Evolutionary conservation across 1,139 yeast genomes (phyloP).

Genomic region (Candida neerlandica): DNA sequence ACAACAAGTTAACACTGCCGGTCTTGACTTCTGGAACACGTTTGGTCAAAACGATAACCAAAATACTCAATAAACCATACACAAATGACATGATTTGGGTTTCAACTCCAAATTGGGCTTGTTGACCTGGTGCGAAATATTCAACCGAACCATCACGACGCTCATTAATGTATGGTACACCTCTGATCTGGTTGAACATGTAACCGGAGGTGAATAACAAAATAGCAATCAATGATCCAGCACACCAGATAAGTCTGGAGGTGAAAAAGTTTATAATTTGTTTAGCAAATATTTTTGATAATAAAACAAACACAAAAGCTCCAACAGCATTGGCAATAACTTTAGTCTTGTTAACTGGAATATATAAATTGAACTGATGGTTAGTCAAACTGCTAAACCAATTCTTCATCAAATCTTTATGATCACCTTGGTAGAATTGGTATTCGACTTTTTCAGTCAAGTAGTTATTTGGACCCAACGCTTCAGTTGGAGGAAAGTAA

Average conservation of each 20-base stretch:
- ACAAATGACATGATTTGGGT: constrained; percentile 72
- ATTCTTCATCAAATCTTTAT: constrained; percentile 40
- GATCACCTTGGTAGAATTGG: constrained; percentile 58
- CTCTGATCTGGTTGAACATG: constrained; percentile 89
- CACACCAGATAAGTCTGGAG: constrained; percentile 61
- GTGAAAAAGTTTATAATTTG: constrained; percentile 32
- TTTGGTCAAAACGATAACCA: constrained; percentile 51
- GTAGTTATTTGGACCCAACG: constrained; percentile 29
- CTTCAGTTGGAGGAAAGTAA: constrained; percentile 61
- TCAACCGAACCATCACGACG: constrained; percentile 56
- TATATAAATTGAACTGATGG: constrained; percentile 46
- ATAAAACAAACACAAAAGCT: constrained; percentile 27
- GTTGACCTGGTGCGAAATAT: constrained; percentile 69
- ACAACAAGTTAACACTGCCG: constrained; percentile 45
- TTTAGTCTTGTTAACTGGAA: constrained; percentile 60
- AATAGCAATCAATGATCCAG: constrained; percentile 57
- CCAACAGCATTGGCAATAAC: constrained; percentile 50
- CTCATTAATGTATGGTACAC: constrained; percentile 67
- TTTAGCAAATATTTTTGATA: constrained; percentile 30
- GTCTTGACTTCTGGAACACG: constrained; percentile 49
- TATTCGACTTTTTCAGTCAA: constrained; percentile 43
- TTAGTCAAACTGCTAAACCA: constrained; percentile 47
- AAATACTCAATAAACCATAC: constrained; percentile 58
- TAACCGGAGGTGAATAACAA: constrained; percentile 84
- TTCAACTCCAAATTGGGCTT: constrained; percentile 77